Conservation (phyloP, 2,329 filamentous ascomycete genomes). For the Rhynchosporium agropyri region DNA sequence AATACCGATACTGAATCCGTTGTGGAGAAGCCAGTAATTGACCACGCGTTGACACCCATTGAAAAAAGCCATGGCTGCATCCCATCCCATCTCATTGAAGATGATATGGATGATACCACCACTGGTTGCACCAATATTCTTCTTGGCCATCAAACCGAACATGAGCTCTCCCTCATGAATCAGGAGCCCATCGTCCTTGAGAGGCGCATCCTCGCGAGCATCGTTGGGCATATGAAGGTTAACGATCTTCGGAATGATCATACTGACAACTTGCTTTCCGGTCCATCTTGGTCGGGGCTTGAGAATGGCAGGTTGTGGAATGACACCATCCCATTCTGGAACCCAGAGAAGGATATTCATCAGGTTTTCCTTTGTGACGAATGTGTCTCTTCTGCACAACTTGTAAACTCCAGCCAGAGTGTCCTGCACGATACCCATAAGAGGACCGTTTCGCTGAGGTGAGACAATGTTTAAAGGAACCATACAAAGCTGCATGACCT, state of each 20-base stretch:
- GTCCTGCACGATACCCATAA: slow-evolving; percentile 99
- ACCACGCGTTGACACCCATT: slow-evolving; percentile 94
- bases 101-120: slow-evolving; percentile 94
- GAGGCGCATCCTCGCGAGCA: slow-evolving; percentile 58
- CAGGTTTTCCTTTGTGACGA: slow-evolving; percentile 85
- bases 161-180: slow-evolving; percentile 88
- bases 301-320: slow-evolving; percentile 89
- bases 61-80: slow-evolving; percentile 90
- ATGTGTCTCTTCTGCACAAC: slow-evolving; percentile 88
- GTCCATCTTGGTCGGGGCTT: slow-evolving; percentile 95
- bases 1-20: slow-evolving; percentile 97
- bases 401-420: slow-evolving; percentile 97
- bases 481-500: slow-evolving; percentile 92
- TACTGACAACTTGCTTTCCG: slow-evolving; percentile 94
- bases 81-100: slow-evolving; percentile 89
- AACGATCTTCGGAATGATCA: slow-evolving; percentile 86
- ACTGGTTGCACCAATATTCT: slow-evolving; percentile 85
- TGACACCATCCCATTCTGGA: slow-evolving; percentile 93
- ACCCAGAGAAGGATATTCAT: slow-evolving; percentile 99
- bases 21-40: slow-evolving; percentile 95
- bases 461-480: slow-evolving; percentile 99
- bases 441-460: slow-evolving; percentile 90
- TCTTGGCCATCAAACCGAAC: slow-evolving; percentile 90
- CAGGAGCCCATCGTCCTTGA: slow-evolving; percentile 76
- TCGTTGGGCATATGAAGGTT: slow-evolving; percentile 73